Conservation (phyloP, 2,329 filamentous ascomycete genomes). For the Fusarium albidum region DNA sequence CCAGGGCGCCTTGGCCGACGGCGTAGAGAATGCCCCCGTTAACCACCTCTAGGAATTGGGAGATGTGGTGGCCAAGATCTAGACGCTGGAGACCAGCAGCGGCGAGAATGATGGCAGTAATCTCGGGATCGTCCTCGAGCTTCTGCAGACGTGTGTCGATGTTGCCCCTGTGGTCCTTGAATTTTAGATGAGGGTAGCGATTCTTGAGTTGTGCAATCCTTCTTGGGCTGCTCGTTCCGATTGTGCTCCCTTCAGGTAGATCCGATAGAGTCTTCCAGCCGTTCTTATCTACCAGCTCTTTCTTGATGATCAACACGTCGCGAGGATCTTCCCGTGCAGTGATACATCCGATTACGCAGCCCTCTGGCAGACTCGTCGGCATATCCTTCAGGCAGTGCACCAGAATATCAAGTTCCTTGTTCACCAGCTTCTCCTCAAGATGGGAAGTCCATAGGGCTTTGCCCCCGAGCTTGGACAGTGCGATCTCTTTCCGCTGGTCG, state of each 20-base stretch:
- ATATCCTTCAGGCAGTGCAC: conserved; percentile 6
- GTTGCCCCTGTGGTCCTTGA: background rate
- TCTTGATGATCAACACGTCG: background rate
- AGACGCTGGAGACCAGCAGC: background rate
- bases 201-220: background rate
- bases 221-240: background rate
- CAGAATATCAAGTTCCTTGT: background rate
- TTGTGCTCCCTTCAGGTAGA: too few relatives aligned
- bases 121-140: background rate
- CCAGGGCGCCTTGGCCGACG: conserved; percentile 1
- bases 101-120: conserved; percentile 1
- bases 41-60: background rate
- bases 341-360: background rate
- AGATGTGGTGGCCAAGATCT: background rate
- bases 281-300: background rate
- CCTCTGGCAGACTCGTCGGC: background rate
- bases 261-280: too few relatives aligned
- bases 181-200: background rate
- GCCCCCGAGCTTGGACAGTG: background rate
- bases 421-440: background rate
- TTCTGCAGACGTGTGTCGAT: background rate
- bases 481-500: background rate
- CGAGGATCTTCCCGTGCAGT: background rate
- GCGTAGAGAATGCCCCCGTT: background rate
- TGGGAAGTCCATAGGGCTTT: conserved; percentile 1